phyloP scores from a whole-genome alignment of 176 grass and related monocot species.

The Thinopyrum elongatum region DNA sequence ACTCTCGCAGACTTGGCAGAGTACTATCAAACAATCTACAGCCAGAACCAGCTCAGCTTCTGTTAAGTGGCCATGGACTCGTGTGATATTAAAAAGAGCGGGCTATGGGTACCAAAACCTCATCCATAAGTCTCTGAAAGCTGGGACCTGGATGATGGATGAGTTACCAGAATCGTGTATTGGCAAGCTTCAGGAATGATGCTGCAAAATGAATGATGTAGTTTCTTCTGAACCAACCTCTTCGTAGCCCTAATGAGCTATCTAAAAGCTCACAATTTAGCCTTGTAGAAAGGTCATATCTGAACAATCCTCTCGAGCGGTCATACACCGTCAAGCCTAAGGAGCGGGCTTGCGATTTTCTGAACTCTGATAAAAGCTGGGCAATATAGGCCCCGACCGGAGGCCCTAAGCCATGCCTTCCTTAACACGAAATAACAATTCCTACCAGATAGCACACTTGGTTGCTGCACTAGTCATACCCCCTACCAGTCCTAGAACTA shows the following conservation, averaged over 20 bases:
- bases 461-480: conserved; percentile 18
- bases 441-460: not conserved
- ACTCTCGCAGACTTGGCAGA: conserved; percentile 14
- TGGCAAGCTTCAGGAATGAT: not conserved
- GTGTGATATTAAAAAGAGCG: conserved; percentile 1
- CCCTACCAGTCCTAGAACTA: conserved; percentile 24
- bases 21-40: conserved; percentile 62
- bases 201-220: not conserved
- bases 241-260: not conserved
- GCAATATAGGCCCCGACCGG: no score
- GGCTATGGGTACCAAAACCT: not conserved
- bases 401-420: no score
- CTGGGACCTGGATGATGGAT: not conserved
- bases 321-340: not conserved
- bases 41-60: conserved; percentile 57
- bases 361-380: not conserved
- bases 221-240: not conserved
- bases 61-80: conserved; percentile 14
- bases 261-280: not conserved
- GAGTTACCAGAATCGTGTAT: no score
- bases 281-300: not conserved
- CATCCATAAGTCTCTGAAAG: not conserved
- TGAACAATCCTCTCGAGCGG: not conserved
- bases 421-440: not conserved
- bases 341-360: not conserved